phyloP scores from a whole-genome alignment of 345 rosid genomes.

The Gossypium turneri region DNA sequence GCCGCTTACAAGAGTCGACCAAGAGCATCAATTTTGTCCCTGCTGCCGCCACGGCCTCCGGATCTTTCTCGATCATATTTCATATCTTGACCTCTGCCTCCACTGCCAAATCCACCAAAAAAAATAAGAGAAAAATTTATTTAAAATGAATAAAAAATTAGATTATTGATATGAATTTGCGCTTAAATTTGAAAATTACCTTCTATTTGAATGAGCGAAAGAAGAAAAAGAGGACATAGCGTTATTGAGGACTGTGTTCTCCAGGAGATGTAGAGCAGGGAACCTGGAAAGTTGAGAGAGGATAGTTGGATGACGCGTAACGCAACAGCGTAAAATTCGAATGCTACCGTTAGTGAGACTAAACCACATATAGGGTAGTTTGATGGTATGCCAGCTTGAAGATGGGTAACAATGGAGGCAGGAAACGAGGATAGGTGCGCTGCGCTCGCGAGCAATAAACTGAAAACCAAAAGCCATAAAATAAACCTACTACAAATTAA shows the following conservation, averaged over 20 bases:
- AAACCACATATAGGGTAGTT: slow-evolving; percentile 12
- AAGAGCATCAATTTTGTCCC: slow-evolving; percentile 71
- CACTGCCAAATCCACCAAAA: slow-evolving; percentile 20
- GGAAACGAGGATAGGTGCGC: not conserved
- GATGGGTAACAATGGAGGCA: not conserved
- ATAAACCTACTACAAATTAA: not conserved
- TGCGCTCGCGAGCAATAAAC: not conserved
- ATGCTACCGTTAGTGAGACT: slow-evolving; percentile 13
- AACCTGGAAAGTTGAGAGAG: slow-evolving; percentile 9
- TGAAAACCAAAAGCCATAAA: too few species aligned
- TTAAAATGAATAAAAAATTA: too few species aligned
- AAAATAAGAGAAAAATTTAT: not conserved
- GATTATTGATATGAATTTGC: not conserved
- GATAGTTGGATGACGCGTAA: slow-evolving; percentile 16
- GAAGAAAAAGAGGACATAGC: slow-evolving; percentile 30
- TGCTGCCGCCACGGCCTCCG: slow-evolving; percentile 43
- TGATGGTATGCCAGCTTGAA: not conserved
- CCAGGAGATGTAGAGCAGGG: slow-evolving; percentile 16
- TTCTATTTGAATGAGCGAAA: slow-evolving; percentile 34
- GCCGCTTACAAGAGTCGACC: slow-evolving; percentile 79
- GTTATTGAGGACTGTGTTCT: not conserved
- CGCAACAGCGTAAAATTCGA: slow-evolving; percentile 21
- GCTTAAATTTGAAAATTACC: slow-evolving; percentile 24
- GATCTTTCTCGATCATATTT: slow-evolving; percentile 37
- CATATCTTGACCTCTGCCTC: slow-evolving; percentile 41